Evolutionary conservation across 768 basidiomycete species (phyloP).

Genomic region (Tricholoma sp.): DNA sequence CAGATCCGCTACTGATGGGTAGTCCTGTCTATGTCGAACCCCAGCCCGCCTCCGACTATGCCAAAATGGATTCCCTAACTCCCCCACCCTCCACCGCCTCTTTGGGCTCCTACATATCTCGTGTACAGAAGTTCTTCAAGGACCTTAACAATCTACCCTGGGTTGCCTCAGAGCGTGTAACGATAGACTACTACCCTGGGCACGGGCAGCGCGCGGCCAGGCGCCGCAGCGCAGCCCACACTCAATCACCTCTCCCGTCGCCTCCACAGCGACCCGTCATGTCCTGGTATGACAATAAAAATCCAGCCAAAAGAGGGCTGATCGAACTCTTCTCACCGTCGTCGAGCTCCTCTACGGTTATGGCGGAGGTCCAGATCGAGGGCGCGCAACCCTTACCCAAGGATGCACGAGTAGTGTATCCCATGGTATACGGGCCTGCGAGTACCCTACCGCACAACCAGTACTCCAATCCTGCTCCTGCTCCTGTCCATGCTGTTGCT

Average conservation of each 20-base stretch:
- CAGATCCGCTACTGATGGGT: conserved; percentile 3
- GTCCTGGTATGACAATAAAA: conserved; percentile 12
- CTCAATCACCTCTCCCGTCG: neutral
- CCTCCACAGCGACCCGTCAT: conserved; percentile 6
- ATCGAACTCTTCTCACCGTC: conserved; percentile 13
- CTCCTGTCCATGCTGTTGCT: neutral
- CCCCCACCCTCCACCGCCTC: conserved; percentile 20
- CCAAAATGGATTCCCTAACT: conserved; percentile 26
- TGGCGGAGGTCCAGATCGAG: neutral
- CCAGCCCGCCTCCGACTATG: conserved; percentile 27
- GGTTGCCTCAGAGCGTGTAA: conserved; percentile 26
- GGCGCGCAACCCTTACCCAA: neutral
- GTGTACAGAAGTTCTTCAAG: conserved; percentile 25
- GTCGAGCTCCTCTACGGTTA: conserved; percentile 1
- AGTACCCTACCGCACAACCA: neutral
- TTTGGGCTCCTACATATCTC: conserved; percentile 22
- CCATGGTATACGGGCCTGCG: neutral
- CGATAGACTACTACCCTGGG: conserved; percentile 28
- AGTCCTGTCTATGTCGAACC: conserved; percentile 25
- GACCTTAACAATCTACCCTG: conserved; percentile 32
- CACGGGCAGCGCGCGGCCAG: conserved; percentile 11
- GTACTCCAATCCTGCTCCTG: neutral
- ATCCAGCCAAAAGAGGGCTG: conserved; percentile 1
- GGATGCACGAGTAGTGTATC: conserved; percentile 8
- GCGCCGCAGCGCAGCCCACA: neutral